A percentile compares a stretch with the other conserved stretches of the same genome.
These are phyloP conservation scores for Sordariomycetes sp. DNA, from an alignment of 2,329 filamentous ascomycete species.

Conservation along the genomic window DNA sequence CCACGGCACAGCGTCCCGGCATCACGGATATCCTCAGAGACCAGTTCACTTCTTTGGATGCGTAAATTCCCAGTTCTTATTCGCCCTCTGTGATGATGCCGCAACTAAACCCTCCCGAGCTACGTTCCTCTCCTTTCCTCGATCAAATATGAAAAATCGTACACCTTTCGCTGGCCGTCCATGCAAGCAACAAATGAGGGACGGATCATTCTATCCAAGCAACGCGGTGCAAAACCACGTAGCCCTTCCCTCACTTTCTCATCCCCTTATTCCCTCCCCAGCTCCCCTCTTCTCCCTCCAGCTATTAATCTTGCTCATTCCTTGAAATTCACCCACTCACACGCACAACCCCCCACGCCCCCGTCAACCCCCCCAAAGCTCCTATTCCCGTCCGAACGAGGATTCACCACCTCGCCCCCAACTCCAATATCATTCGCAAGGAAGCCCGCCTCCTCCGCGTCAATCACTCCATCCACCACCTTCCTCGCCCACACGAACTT, in stretches of 20 bases:
- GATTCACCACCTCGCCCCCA: constrained; percentile 40
- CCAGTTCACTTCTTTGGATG: too few relatives aligned
- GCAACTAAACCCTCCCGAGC: background rate
- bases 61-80: background rate
- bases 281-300: background rate
- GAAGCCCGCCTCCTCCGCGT: constrained; percentile 24
- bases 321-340: constrained; percentile 40
- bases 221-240: constrained; percentile 3
- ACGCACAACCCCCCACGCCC: constrained; percentile 48
- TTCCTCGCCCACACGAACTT: constrained; percentile 43
- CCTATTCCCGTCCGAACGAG: constrained; percentile 24
- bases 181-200: background rate
- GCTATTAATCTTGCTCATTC: too few relatives aligned
- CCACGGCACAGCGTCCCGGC: too few relatives aligned
- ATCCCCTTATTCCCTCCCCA: background rate
- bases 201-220: background rate
- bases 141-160: background rate
- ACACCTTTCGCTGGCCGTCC: background rate
- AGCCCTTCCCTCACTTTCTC: background rate
- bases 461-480: constrained; percentile 32
- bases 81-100: background rate
- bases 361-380: constrained; percentile 49
- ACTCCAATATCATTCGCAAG: constrained; percentile 34
- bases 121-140: background rate
- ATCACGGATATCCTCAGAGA: too few relatives aligned